Conservation (phyloP, 495 filamentous ascomycete genomes). For the Penicillium paradoxum region DNA sequence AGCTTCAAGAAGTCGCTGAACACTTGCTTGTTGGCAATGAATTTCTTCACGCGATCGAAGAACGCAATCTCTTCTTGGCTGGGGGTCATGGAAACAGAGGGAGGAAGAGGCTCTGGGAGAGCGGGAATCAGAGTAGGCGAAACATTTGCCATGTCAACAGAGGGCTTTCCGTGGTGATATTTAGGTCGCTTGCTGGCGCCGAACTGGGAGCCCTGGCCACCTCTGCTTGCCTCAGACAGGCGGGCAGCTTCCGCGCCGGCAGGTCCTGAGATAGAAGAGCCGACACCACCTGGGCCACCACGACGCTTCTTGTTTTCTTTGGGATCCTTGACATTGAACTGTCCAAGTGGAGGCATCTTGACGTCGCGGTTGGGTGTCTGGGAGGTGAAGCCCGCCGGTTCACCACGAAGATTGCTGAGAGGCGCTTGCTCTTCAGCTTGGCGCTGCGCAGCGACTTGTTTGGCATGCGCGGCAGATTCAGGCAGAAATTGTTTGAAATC, state of each 20-base stretch:
- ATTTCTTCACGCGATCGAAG: slow-evolving; percentile 96
- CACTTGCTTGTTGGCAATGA: slow-evolving; percentile 81
- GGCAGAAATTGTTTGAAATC: slow-evolving; percentile 99
- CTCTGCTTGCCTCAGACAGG: slow-evolving; percentile 32
- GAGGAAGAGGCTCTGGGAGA: slow-evolving; percentile 78
- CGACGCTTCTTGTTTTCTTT: slow-evolving; percentile 82
- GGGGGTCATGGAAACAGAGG: slow-evolving; percentile 51
- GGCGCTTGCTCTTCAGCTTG: slow-evolving; percentile 48
- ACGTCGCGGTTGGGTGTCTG: slow-evolving; percentile 50
- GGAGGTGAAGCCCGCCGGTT: slow-evolving; percentile 41
- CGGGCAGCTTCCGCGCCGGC: slow-evolving; percentile 32
- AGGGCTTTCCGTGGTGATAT: slow-evolving; percentile 56
- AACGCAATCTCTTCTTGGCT: slow-evolving; percentile 82
- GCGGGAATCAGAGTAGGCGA: slow-evolving; percentile 83
- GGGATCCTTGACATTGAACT: slow-evolving; percentile 68
- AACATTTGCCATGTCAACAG: slow-evolving; percentile 63
- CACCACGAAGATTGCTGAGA: slow-evolving; percentile 56
- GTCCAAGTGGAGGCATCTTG: slow-evolving; percentile 89
- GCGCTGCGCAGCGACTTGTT: slow-evolving; percentile 40
- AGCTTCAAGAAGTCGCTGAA: slow-evolving; percentile 95
- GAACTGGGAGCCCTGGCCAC: slow-evolving; percentile 31
- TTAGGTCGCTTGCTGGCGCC: slow-evolving; percentile 60
- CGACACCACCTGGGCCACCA: slow-evolving; percentile 36
- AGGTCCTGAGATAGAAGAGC: slow-evolving; percentile 29
- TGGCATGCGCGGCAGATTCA: slow-evolving; percentile 88